Evolutionary conservation across 192 early-diverging fungal genomes (phyloP).

Genomic region (Coemansia sp.): DNA sequence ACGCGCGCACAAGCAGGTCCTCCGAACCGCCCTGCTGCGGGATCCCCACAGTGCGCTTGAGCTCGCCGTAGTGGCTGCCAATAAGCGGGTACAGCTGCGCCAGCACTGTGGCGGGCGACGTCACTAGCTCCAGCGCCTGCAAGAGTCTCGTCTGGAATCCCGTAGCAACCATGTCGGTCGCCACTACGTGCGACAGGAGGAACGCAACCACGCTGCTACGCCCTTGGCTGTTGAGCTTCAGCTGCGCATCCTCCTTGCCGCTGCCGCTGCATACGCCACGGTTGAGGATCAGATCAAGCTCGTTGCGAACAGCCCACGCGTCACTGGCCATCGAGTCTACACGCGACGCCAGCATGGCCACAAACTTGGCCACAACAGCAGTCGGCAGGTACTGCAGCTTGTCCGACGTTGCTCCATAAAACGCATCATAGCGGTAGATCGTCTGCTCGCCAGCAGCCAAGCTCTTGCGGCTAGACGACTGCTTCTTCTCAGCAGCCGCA

Average conservation of each 20-base stretch:
- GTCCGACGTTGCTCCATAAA: conserved; percentile 59
- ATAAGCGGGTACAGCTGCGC: conserved; percentile 43
- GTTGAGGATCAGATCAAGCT: conserved; percentile 50
- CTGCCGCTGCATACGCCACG: conserved; percentile 22
- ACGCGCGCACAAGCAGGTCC: conserved; percentile 28
- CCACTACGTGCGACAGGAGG: conserved; percentile 61
- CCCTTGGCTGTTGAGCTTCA: conserved; percentile 33
- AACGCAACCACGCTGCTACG: conserved; percentile 54
- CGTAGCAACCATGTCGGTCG: conserved; percentile 20
- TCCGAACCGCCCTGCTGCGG: conserved; percentile 23
- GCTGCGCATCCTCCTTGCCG: conserved; percentile 17
- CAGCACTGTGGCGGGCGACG: conserved; percentile 14
- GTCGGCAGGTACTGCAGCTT: conserved; percentile 63
- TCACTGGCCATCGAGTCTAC: conserved; percentile 26
- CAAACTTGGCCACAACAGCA: conserved; percentile 53
- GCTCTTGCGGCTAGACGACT: conserved; percentile 11
- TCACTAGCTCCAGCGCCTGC: conserved; percentile 12
- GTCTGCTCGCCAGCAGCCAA: conserved; percentile 12
- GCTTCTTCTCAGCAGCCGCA: conserved; percentile 18
- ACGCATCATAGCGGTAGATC: conserved; percentile 62
- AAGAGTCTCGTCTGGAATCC: conserved; percentile 41
- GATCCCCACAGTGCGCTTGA: conserved; percentile 6
- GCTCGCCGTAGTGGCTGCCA: conserved; percentile 11
- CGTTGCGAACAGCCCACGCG: conserved; percentile 38
- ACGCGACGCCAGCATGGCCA: conserved; percentile 46